These are phyloP conservation scores for Trichophyton mentagrophytes DNA, from an alignment of 2,329 filamentous ascomycete genomes.

Conservation along the genomic window DNA sequence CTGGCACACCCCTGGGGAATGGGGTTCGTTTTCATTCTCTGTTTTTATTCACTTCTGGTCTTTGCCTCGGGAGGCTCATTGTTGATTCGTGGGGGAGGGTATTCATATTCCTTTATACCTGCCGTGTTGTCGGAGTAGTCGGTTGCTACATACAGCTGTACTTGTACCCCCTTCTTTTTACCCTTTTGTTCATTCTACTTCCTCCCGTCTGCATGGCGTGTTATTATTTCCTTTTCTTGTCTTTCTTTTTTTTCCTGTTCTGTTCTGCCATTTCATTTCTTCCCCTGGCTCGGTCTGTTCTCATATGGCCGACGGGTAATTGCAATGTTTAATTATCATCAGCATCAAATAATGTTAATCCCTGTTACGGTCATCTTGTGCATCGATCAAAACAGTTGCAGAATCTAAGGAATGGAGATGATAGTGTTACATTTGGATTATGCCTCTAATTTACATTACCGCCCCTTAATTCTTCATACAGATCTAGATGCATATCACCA, in stretches of 20 bases:
- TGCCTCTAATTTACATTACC: slow-evolving; percentile 2
- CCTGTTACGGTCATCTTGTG: not conserved
- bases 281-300: not conserved
- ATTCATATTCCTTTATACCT: not conserved
- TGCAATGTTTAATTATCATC: not conserved
- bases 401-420: not conserved
- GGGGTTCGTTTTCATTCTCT: too few relatives aligned
- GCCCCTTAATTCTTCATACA: too few relatives aligned
- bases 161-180: not conserved
- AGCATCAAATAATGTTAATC: not conserved
- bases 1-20: not conserved
- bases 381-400: not conserved
- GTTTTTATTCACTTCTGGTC: not conserved
- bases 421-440: not conserved
- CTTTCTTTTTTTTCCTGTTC: not conserved
- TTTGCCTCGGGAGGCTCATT: not conserved
- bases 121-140: not conserved
- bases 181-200: not conserved
- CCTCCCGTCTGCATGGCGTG: not conserved
- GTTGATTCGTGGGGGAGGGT: not conserved
- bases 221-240: too few relatives aligned
- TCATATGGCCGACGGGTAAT: slow-evolving; percentile 1
- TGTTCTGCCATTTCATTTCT: not conserved
- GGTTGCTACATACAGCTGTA: not conserved
- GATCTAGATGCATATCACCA: not conserved